Evolutionary conservation across 2,329 filamentous ascomycete species (phyloP), one percentile per base, ranked within the genome.

Genomic region (Trichoderma sp.): DNA sequence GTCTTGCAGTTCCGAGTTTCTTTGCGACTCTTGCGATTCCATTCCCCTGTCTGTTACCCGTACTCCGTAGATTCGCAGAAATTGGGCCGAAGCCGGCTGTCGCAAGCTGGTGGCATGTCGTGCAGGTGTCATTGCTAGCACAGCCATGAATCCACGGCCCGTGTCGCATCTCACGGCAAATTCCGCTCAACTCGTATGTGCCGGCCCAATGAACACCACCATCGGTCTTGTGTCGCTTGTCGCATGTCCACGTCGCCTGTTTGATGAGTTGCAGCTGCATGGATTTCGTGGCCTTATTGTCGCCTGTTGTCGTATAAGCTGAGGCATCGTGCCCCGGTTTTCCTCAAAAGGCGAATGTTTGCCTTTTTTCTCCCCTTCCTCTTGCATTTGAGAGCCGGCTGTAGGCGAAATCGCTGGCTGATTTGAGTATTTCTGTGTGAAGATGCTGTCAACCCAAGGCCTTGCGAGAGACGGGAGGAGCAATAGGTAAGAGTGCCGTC

Each of bases 111-210:
- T 56, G n/a, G 59, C 33, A 64, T 72, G 59, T 35, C 38, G 68
- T 45, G 68, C 68, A 71, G 68, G 27, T 64, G 59, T 38, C 59
- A 38, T n/a, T 31, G 35, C 68, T 21, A 62, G 68, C 68, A 71
- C 68, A 71, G 68, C 67, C 67, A 18, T 45, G 29, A n/a, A 35
- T 35, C 60, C 29, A 63, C 50, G 33, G 33, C 50, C 68, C 35
- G 45, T 33, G 35, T 62, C 53, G 62, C 68, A 50, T 56, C 29
- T 50, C 35, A 45, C 56, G 68, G 60, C 14, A 16, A 27, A 29
- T 50, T 18, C 41, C 41, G 7, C 41, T n/a, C 41, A n/a, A 9
- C 24, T 24, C 29, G 27, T 33, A 21, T 18, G 24, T 50, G 50
- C 66, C 29, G 66, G 45, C 12, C 66, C 29, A 56, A 59, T 59